Conservation (phyloP, 164 flowering plant genomes). For the Cinnamomum micranthum region DNA sequence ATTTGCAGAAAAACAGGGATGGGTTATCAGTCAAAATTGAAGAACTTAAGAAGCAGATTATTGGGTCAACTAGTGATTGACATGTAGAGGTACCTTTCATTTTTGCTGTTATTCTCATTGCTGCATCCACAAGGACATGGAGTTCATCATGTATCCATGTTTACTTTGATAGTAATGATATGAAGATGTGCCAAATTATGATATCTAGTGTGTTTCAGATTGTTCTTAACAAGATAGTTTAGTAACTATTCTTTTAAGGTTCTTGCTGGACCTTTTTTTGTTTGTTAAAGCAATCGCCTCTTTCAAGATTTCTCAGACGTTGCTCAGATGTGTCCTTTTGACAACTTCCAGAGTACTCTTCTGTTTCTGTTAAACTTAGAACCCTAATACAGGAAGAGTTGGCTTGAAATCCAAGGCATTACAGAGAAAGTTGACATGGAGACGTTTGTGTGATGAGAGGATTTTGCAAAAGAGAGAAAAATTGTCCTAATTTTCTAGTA, state of each 20-base stretch:
- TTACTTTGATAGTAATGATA: neutral
- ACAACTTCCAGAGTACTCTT: neutral
- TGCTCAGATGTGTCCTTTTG: neutral
- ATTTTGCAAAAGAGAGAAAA: too few relatives aligned
- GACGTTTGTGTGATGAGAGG: too few relatives aligned
- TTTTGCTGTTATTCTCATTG: neutral
- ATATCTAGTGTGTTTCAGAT: neutral
- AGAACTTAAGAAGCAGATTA: slow-evolving; percentile 59
- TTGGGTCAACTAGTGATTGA: slow-evolving; percentile 51
- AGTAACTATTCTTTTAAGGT: neutral
- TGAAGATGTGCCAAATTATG: neutral
- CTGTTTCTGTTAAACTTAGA: too few relatives aligned
- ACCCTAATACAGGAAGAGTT: neutral
- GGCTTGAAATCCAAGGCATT: too few relatives aligned
- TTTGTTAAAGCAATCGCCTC: too few relatives aligned
- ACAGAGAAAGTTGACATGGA: too few relatives aligned
- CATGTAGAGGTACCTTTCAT: neutral
- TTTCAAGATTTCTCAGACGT: too few relatives aligned
- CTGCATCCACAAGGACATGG: neutral
- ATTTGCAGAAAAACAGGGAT: slow-evolving; percentile 65
- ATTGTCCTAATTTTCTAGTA: too few relatives aligned
- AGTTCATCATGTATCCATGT: neutral
- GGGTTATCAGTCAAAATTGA: slow-evolving; percentile 57
- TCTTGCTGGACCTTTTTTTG: too few relatives aligned
- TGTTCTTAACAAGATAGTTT: too few relatives aligned